A percentile compares a stretch with the other conserved stretches of the same genome.
These are phyloP conservation scores for Fraxinus xanthoxyloides DNA, from an alignment of 305 asterid genomes.

Conservation along the genomic window DNA sequence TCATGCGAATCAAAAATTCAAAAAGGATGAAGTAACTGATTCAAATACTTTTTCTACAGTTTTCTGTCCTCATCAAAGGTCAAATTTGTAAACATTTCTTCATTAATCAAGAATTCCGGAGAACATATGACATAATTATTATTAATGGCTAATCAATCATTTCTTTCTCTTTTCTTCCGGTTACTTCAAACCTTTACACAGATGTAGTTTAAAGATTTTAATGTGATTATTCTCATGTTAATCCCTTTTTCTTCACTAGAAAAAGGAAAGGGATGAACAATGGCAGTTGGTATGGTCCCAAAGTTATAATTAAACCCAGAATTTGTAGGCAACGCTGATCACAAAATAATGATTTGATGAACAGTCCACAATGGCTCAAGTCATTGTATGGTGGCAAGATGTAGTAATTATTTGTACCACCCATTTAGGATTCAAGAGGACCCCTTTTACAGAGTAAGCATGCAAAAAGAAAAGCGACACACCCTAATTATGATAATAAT, in stretches of 20 bases:
- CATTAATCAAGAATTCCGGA: background rate
- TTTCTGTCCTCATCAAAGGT: background rate
- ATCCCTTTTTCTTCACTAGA: background rate
- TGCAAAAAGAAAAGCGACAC: conserved; percentile 32
- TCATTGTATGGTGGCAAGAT: conserved; percentile 22
- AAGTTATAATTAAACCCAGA: conserved; percentile 24
- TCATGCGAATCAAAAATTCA: background rate
- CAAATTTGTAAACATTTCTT: background rate
- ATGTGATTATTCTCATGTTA: background rate
- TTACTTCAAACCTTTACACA: background rate
- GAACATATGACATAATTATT: background rate
- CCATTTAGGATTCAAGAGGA: conserved; percentile 29
- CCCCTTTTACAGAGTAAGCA: conserved; percentile 30
- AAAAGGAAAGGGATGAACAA: background rate
- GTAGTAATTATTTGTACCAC: conserved; percentile 46
- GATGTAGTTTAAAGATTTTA: background rate
- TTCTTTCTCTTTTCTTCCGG: background rate
- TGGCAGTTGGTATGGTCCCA: conserved; percentile 28
- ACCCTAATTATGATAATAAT: conserved; percentile 18
- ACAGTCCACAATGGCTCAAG: conserved; percentile 24
- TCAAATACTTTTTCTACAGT: background rate
- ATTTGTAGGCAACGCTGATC: conserved; percentile 29
- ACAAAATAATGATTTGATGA: conserved; percentile 26
- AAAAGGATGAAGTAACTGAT: background rate
- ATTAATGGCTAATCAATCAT: background rate